Evolutionary conservation across 352 stramenopile genomes (phyloP).

Genomic region (Pythium aphanidermatum): DNA sequence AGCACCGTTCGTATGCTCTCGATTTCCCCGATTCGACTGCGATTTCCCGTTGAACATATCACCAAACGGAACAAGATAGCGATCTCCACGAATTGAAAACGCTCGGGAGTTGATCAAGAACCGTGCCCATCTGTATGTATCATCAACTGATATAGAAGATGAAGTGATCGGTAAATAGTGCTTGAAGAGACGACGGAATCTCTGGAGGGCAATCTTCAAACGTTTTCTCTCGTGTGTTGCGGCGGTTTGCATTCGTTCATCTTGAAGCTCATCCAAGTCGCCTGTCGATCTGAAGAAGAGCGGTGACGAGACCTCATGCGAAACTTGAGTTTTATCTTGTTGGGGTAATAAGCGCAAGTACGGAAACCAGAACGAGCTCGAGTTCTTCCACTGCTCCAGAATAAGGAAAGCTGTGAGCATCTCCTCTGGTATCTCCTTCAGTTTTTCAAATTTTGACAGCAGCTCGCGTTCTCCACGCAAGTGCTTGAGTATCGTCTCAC

Average conservation of each 20-base stretch:
- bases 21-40: conserved; percentile 23
- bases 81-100: conserved; percentile 68
- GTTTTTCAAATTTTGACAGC: conserved; percentile 27
- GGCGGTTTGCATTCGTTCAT: conserved; percentile 33
- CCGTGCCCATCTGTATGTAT: conserved; percentile 36
- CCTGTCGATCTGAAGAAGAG: conserved; percentile 27
- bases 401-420: conserved; percentile 61
- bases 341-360: conserved; percentile 49
- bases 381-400: conserved; percentile 35
- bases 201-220: conserved; percentile 25
- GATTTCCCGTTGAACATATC: conserved; percentile 82
- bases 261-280: conserved; percentile 33
- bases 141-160: conserved; percentile 8
- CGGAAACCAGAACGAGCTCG: conserved; percentile 37
- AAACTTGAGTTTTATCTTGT: not conserved
- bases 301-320: conserved; percentile 20
- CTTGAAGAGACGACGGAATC: conserved; percentile 43
- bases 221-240: conserved; percentile 21
- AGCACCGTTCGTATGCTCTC: conserved; percentile 31
- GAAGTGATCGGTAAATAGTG: conserved; percentile 4
- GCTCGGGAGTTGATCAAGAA: conserved; percentile 72
- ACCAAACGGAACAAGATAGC: conserved; percentile 79
- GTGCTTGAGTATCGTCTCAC: conserved; percentile 14
- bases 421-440: conserved; percentile 35
- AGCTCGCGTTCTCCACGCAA: conserved; percentile 6